Base-by-base conservation (phyloP, 805 yeast species). In the Candida insectalens region DNA sequence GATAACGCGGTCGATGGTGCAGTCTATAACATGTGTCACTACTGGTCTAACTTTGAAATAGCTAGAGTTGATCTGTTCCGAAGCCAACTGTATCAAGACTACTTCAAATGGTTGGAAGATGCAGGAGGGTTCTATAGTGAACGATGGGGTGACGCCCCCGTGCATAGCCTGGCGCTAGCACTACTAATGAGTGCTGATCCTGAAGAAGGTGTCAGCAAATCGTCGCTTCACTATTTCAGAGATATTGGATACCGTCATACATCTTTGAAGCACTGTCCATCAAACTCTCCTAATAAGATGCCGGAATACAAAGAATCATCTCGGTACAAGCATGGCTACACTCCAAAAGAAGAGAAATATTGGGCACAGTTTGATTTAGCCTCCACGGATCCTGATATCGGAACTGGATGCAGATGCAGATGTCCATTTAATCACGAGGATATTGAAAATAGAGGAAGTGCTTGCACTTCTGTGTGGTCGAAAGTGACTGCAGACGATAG, bases 101-200 rank as follows among this genome's bases (percentile, higher is more conserved):
- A 77, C 53, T 84, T 83, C 53, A 59, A 75, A 26, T 71, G 63
- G 44, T 56, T 89, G 32, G 96, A 92, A 36, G 32, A 55, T 6
- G 60, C 75, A 4, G 84, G 88, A 8, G 96, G 97, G 0, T 88
- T 89, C 50, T 87, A 77, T 67, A 68, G 71, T 35, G 96, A 92
- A 54, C 63, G 98, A 49, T 89, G 97, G 97, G 97, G 97, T 2
- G 97, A 89, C 64, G 96, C 96, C 0, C 95, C 96, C 0, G 77
- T 89, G 4, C 96, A 87, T 53, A 79, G 96, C 0, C 57, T 92
- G 16, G 97, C 94, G 0, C 72, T 82, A 4, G 89, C 85, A 0
- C 65, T 92, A 69, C 64, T 82, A 46, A 60, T 88, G 27, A 67
- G 80, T 38, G n/a, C n/a, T n/a, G n/a, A n/a, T n/a, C n/a, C n/a